Conservation (phyloP, 225 moss, liverwort and hornwort species). For the Antitrichia curtipendula region DNA sequence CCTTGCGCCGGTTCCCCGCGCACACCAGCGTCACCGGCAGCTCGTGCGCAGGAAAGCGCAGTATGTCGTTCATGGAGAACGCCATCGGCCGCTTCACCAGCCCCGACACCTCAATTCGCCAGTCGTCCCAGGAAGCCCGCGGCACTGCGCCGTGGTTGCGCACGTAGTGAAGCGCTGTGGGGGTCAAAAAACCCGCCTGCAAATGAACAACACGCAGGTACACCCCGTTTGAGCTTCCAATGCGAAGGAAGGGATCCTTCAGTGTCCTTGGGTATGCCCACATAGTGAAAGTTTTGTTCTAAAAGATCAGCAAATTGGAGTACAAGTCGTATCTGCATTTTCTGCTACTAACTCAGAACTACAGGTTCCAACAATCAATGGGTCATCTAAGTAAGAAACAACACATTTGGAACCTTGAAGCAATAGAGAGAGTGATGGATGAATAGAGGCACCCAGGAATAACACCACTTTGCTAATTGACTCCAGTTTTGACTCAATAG, state of each 20-base stretch:
- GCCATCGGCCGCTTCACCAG: constrained; percentile 50
- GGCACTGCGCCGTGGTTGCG: constrained; percentile 92
- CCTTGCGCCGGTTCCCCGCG: constrained; percentile 91
- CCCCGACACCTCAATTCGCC: constrained; percentile 63
- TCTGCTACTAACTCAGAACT: background rate
- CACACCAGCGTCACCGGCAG: constrained; percentile 84
- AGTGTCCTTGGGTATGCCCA: no score
- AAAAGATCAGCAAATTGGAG: background rate
- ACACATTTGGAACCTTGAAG: background rate
- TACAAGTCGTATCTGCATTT: background rate
- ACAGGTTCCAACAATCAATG: no score
- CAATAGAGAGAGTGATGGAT: background rate
- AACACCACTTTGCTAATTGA: background rate
- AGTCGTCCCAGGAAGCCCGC: constrained; percentile 62
- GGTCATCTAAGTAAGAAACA: background rate
- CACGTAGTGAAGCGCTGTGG: constrained; percentile 70
- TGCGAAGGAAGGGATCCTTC: background rate
- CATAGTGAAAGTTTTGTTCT: background rate
- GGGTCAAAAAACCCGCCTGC: constrained; percentile 71
- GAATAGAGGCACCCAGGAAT: background rate
- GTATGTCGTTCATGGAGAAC: constrained; percentile 54
- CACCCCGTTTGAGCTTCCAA: background rate
- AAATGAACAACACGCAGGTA: background rate
- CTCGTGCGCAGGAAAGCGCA: constrained; percentile 44
- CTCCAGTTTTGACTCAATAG: background rate